These are phyloP conservation scores for Erysimum cheiranthoides DNA, from an alignment of 345 rosid species.

Conservation along the genomic window DNA sequence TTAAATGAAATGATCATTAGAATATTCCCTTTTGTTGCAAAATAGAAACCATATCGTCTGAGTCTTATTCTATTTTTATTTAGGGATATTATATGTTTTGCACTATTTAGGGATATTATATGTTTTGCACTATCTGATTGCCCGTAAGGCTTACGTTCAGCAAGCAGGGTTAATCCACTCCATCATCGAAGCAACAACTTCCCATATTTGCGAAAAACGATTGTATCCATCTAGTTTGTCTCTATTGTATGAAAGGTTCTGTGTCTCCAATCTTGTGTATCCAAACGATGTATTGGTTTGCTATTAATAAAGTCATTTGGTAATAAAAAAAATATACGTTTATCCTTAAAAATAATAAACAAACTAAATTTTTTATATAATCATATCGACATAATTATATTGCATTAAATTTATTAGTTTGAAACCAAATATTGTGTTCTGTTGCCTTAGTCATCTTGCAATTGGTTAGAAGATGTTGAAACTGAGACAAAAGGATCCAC, in stretches of 20 bases:
- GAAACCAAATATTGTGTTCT: conserved; percentile 1
- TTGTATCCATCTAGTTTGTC: too few relatives aligned
- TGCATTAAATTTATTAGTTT: neutral
- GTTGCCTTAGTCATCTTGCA: conserved; percentile 3
- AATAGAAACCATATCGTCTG: neutral
- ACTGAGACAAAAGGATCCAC: conserved; percentile 4
- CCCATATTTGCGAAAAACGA: too few relatives aligned
- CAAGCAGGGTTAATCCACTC: too few relatives aligned
- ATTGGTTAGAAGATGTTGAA: conserved; percentile 26
- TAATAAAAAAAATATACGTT: neutral
- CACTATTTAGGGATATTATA: neutral
- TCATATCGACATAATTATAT: neutral
- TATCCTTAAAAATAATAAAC: neutral
- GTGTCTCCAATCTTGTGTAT: too few relatives aligned
- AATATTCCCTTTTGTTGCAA: neutral
- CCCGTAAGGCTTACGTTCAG: too few relatives aligned
- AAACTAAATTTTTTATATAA: neutral
- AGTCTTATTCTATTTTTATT: neutral
- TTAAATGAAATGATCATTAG: neutral
- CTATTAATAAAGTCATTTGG: too few relatives aligned
- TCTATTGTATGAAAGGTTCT: too few relatives aligned
- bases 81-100: neutral
- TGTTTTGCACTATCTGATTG: too few relatives aligned
- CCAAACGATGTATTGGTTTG: too few relatives aligned
- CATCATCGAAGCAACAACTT: too few relatives aligned